These are phyloP conservation scores for Euphorbia pulcherrima DNA, from an alignment of 345 rosid species.

Conservation along the genomic window DNA sequence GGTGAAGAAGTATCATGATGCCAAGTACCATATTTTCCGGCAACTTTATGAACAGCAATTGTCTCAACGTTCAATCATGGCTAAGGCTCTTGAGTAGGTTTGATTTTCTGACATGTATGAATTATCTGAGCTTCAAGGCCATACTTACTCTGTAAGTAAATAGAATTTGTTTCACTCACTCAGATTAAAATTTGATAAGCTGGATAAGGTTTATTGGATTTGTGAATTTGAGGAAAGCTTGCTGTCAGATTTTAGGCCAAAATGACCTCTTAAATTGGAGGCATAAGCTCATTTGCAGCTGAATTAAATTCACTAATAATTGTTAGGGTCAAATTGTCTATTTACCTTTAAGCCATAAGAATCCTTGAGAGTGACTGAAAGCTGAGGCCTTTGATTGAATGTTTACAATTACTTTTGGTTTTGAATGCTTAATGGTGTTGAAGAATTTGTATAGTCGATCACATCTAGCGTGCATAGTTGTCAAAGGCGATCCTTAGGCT, in stretches of 20 bases:
- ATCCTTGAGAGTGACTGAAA: not conserved
- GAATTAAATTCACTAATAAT: no score
- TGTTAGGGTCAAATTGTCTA: no score
- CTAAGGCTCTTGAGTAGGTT: constrained; percentile 53
- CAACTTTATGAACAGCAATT: constrained; percentile 74
- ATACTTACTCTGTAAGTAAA: not conserved
- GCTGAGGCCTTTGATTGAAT: no score
- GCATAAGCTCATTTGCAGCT: no score
- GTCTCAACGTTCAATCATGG: constrained; percentile 62
- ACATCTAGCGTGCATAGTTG: no score
- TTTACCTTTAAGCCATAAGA: not conserved
- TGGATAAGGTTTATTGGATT: not conserved
- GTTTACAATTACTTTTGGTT: no score
- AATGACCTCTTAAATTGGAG: no score
- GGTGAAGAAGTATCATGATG: constrained; percentile 87
- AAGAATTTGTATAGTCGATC: no score
- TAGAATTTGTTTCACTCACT: no score
- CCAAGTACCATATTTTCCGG: constrained; percentile 71
- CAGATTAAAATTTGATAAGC: not conserved
- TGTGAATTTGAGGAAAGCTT: not conserved
- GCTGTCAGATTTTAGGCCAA: no score
- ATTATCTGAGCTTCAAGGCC: not conserved
- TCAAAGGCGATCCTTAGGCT: no score
- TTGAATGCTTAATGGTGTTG: no score
- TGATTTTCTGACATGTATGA: not conserved